phyloP scores from a whole-genome alignment of 805 yeast genomes.

The Kodamaea jinghongensis region DNA sequence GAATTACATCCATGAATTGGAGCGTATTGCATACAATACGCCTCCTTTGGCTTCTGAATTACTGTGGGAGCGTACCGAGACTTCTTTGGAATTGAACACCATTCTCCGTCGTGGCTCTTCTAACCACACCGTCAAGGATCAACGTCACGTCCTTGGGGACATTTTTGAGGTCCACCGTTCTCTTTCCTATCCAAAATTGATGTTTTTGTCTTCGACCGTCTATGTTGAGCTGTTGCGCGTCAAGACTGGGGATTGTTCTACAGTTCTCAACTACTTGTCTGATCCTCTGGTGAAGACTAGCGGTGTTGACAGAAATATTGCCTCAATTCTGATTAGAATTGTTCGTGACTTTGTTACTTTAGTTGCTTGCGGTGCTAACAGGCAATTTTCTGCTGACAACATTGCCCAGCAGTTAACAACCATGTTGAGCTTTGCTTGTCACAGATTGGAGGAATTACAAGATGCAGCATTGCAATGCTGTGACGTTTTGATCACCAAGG shows the following conservation, averaged over 20 bases:
- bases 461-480: constrained; percentile 77
- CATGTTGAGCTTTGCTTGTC: constrained; percentile 70
- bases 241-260: constrained; percentile 76
- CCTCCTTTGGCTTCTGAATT: constrained; percentile 29
- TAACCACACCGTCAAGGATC: constrained; percentile 72
- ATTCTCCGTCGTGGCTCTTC: constrained; percentile 88
- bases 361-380: constrained; percentile 52
- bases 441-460: constrained; percentile 71
- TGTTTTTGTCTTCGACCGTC: constrained; percentile 82
- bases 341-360: constrained; percentile 54
- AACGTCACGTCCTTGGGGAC: constrained; percentile 57
- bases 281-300: constrained; percentile 76
- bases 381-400: constrained; percentile 53
- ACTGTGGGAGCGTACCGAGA: constrained; percentile 69
- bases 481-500: constrained; percentile 56
- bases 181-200: constrained; percentile 70
- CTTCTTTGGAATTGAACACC: constrained; percentile 87
- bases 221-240: constrained; percentile 79
- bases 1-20: constrained; percentile 47
- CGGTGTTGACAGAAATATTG: constrained; percentile 67
- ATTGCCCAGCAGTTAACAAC: constrained; percentile 66
- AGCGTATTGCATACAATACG: constrained; percentile 76
- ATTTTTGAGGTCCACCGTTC: constrained; percentile 49
- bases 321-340: constrained; percentile 58
- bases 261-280: constrained; percentile 72